Percentiles rank a stretch among this genome's conserved stretches.
Evolutionary conservation across 805 yeast species (phyloP).

Genomic region (Zygosaccharomyces lentus): DNA sequence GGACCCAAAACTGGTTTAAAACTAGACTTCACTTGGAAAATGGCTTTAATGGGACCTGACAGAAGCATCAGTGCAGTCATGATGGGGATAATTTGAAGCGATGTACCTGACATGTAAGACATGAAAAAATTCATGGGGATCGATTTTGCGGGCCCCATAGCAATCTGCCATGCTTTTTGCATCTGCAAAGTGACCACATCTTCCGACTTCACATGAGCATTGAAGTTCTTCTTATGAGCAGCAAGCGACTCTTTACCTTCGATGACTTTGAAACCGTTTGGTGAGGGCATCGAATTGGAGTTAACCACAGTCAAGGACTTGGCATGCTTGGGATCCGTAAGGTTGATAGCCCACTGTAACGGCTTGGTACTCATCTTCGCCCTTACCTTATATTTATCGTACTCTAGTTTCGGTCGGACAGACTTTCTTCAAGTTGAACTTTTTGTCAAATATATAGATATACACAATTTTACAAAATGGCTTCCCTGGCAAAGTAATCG

Average conservation of each 20-base stretch:
- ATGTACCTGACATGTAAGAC: conserved; percentile 91
- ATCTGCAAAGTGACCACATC: conserved; percentile 21
- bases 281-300: conserved; percentile 21
- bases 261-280: conserved; percentile 25
- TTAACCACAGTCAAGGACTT: conserved; percentile 8
- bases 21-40: conserved; percentile 50
- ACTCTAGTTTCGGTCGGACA: not conserved
- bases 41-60: conserved; percentile 70
- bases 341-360: conserved; percentile 19
- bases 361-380: conserved; percentile 8
- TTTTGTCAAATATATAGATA: not conserved
- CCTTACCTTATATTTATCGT: not conserved
- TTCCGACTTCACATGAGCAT: conserved; percentile 4
- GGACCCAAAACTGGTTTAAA: conserved; percentile 48
- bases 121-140: conserved; percentile 88
- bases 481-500: conserved; percentile 5
- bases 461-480: not conserved
- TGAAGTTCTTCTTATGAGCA: conserved; percentile 6
- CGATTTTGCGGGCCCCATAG: conserved; percentile 73
- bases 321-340: conserved; percentile 14
- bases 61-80: conserved; percentile 85
- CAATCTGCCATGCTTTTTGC: conserved; percentile 83
- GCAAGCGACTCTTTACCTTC: conserved; percentile 9
- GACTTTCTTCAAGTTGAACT: not conserved
- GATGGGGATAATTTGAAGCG: conserved; percentile 84